phyloP scores from a whole-genome alignment of 768 basidiomycete genomes.

The Gymnopilus junonius region DNA sequence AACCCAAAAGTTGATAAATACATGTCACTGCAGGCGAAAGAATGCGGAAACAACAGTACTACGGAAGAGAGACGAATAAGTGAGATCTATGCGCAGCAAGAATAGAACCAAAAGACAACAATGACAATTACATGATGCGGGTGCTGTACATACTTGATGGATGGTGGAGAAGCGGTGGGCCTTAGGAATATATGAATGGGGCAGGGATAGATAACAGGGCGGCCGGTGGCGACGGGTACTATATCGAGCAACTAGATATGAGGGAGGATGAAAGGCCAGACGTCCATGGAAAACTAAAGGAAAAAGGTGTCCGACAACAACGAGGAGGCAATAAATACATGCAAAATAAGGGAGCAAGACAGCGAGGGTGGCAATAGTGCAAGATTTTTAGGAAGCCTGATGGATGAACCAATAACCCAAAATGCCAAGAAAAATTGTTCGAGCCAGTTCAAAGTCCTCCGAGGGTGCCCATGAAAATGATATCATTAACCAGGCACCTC shows the following conservation, averaged over 20 bases:
- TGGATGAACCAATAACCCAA: background rate
- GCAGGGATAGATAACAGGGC: background rate
- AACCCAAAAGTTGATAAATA: slow-evolving; percentile 19
- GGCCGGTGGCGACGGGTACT: no score
- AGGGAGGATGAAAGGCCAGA: background rate
- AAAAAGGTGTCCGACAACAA: background rate
- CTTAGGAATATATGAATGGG: background rate
- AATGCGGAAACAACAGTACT: background rate
- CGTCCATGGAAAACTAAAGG: background rate
- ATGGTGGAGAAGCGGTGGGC: background rate
- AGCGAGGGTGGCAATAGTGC: background rate
- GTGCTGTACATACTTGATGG: background rate
- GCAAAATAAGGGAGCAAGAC: background rate
- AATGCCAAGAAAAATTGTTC: background rate
- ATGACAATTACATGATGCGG: background rate
- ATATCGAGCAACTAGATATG: background rate
- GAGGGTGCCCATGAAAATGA: background rate
- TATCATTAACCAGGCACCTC: slow-evolving; percentile 16
- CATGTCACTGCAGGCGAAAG: slow-evolving; percentile 7
- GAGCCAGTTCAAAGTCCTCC: background rate
- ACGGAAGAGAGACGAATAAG: background rate
- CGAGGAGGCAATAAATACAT: background rate
- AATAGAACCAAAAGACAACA: background rate
- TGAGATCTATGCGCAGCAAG: slow-evolving; percentile 7
- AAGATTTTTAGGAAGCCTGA: background rate